Base-by-base conservation (phyloP, 169 alveolate genomes). In the Plasmodium falciparum region DNA sequence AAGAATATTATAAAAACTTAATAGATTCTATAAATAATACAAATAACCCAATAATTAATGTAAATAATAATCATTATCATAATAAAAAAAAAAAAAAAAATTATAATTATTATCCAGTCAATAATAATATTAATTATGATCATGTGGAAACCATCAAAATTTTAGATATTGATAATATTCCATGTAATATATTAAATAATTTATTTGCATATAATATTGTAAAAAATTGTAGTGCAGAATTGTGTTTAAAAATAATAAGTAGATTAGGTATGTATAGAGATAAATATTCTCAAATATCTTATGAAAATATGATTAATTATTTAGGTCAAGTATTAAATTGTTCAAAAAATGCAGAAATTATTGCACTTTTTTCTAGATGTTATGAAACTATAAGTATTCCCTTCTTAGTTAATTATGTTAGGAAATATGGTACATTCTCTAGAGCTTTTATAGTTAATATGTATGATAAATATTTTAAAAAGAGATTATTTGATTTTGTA, bases 301-400 rank as follows among this genome's bases (percentile, higher is more conserved):
- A 94, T 62, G 95, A 92, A 88, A 92, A 89, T 73, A 63, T 94
- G 85, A 92, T 92, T 67, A 73, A 90, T 70, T 92, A 91, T 66
- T 63, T 92, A 29, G 90, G 93, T 54, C 65, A 65, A 45, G 24
- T 88, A 45, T 83, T 92, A 24, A 89, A 92, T 50, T 91, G 91
- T 47, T 29, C 73, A 12, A 88, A 92, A 65, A 73, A 93, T 52
- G 95, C 96, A 15, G 96, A 94, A 74, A 86, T 94, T 33, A 93
- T 94, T 33, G 95, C 95, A n/a, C 90, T 92, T 26, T 90, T 94
- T 62, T 72, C 96, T 15, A 72, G 96, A 62, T 65, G 94, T 66
- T 92, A 94, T 88, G 95, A 94, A 88, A 94, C 95, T 29, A 78
- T 94, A 24, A 94, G 96, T 71, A 89, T 94, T 33, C 96, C 96